These are phyloP conservation scores for Phlebiopsis gigantea DNA, from an alignment of 768 basidiomycete genomes.

Conservation along the genomic window DNA sequence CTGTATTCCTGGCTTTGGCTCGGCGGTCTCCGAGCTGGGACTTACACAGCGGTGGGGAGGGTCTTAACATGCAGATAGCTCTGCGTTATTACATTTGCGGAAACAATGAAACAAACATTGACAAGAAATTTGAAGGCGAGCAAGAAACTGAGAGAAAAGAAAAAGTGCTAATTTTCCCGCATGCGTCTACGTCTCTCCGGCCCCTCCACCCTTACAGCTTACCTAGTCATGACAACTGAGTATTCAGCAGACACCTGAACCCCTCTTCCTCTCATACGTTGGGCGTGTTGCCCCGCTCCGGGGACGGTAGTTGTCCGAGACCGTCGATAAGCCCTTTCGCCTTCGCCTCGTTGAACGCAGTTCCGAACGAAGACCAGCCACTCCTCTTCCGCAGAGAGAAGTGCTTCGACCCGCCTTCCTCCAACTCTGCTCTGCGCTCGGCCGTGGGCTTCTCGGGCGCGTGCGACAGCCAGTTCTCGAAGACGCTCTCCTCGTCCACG, in stretches of 20 bases:
- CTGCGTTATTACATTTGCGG: not conserved
- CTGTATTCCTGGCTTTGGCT: slow-evolving; percentile 60
- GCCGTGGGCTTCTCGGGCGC: not conserved
- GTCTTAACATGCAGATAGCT: not conserved
- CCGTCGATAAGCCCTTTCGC: not conserved
- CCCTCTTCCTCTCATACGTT: not conserved
- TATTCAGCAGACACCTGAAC: too few relatives aligned
- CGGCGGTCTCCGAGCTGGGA: slow-evolving; percentile 29
- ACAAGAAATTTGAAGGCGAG: not conserved
- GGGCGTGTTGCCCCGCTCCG: not conserved
- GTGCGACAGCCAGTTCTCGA: not conserved
- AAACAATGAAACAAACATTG: too few relatives aligned
- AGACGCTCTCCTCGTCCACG: not conserved
- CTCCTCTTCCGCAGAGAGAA: not conserved
- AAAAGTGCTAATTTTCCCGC: not conserved
- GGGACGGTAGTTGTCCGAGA: not conserved
- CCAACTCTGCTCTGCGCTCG: not conserved
- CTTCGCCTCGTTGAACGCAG: not conserved
- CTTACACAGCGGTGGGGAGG: not conserved
- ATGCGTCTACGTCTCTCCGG: not conserved
- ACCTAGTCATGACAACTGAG: not conserved
- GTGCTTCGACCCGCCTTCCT: not conserved
- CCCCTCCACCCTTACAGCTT: not conserved
- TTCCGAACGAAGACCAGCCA: not conserved
- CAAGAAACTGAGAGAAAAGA: not conserved